Base-by-base conservation (phyloP, 495 filamentous ascomycete species). In the Schizothecium vesticola region DNA sequence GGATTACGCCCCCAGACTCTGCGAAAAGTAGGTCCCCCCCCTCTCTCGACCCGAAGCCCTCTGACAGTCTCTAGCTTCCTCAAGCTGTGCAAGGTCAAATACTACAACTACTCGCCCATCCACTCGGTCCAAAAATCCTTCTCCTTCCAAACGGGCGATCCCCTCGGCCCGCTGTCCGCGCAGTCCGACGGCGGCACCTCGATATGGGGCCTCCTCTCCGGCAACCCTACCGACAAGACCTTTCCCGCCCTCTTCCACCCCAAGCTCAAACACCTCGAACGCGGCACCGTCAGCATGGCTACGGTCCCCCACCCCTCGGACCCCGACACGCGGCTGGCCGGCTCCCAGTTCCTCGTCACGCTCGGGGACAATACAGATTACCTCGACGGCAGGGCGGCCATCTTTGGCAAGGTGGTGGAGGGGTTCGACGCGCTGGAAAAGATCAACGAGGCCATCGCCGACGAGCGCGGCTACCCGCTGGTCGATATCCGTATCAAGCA, bases 31-130 rank as follows among this genome's bases (percentile, higher is more conserved):
- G 81, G 90, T 59, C 21, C 59, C 63, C 51, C 64, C 36, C 31
- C 16, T 36, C 63, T 65, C 67, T 61, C n/a, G 60, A 23, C 21
- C 12, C 26, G 24, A 70, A 67, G 59, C 74, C 56, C 69, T 84
- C 86, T 90, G 84, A 90, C 65, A 7, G 33, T 77, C 63, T 77
- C 56, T 83, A 97, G 93, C 85, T 97, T 97, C 80, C 82, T 97
- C 25, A 97, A 97, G 87, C 91, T 97, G 73, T 97, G 94, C 86
- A 97, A 97, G 77, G 82, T 92, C 79, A 97, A 96, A 82, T 97
- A 97, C 80, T 97, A 97, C 87, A 97, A 97, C 83, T 97, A 93
- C 77, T 89, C 93, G 29, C 94, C 94, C 43, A 80, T 97, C 65
- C 89, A 96, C 80, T 90, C 87, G 70, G 86, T 97, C 61, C 94